Conservation (phyloP, 805 yeast species). For the Saccharomyces mikatae region DNA sequence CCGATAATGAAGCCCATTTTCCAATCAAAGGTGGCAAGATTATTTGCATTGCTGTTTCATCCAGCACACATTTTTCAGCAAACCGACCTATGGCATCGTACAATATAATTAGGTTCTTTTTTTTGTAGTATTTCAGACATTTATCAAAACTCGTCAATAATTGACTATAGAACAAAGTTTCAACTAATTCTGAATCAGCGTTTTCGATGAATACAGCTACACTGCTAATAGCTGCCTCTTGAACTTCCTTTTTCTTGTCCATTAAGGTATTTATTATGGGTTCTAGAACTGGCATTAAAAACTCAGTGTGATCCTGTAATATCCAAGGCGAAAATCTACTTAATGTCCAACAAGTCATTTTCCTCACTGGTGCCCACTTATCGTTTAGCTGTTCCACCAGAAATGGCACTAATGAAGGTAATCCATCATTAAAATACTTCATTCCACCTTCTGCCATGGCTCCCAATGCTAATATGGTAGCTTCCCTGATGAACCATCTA, state of each 20-base stretch:
- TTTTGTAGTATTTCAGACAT: slow-evolving; percentile 73
- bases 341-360: slow-evolving; percentile 92
- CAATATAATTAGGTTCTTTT: slow-evolving; percentile 69
- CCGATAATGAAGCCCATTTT: slow-evolving; percentile 70
- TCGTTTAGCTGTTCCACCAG: slow-evolving; percentile 74
- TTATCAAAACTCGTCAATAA: slow-evolving; percentile 60
- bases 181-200: slow-evolving; percentile 54
- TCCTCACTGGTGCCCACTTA: slow-evolving; percentile 74
- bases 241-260: slow-evolving; percentile 87
- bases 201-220: slow-evolving; percentile 76
- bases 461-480: slow-evolving; percentile 89
- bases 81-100: slow-evolving; percentile 90
- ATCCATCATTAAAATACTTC: slow-evolving; percentile 57
- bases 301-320: slow-evolving; percentile 57
- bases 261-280: slow-evolving; percentile 67
- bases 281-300: slow-evolving; percentile 69
- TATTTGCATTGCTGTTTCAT: slow-evolving; percentile 48
- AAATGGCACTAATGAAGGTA: slow-evolving; percentile 78
- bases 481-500: slow-evolving; percentile 88
- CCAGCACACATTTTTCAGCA: slow-evolving; percentile 60
- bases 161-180: slow-evolving; percentile 51
- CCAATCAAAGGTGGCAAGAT: slow-evolving; percentile 74
- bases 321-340: slow-evolving; percentile 83
- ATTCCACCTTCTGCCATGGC: slow-evolving; percentile 88
- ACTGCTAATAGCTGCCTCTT: slow-evolving; percentile 87